Evolutionary conservation across 495 filamentous ascomycete species (phyloP), one percentile per base, ranked within the genome.

Genomic region (Xylaria palmicola): DNA sequence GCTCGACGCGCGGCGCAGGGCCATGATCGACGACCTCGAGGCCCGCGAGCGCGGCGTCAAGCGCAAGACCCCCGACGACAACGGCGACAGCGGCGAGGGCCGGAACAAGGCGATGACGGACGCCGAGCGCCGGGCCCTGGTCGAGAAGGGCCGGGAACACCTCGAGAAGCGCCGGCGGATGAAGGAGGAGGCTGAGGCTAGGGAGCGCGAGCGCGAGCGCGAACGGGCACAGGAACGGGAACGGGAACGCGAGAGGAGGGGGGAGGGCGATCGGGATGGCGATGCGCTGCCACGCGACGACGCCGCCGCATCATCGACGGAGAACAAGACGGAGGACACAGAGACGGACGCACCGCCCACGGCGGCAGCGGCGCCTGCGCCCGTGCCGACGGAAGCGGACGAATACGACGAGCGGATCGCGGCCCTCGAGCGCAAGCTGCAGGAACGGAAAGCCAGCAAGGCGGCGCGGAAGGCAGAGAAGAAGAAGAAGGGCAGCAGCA

Each of bases 101-200:
- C 66, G 20, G 54, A 49, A 22, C 3, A 68, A 58, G 62, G 74
- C 69, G 44, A 71, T 66, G 73, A 73, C 59, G 56, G 74, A 68
- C 3, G 56, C 47, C 1, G 67, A 70, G 57, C 65, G 64, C 40
- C 56, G 67, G 20, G 60, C 61, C 6, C 50, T 79, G 17, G 70
- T 73, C 26, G 77, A 79, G 64, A 76, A 74, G 19, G 71, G 77
- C 26, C 72, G 72, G 32, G 63, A 71, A 19, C 62, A 71, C 7
- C 36, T 72, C 51, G 74, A 75, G 54, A 74, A 76, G 66, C 63
- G 69, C 59, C 65, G 62, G 60, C 52, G 71, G 27, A n/a, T 70
- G 55, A 70, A 65, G 66, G 66, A 70, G 49, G 75, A 77, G 61
- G 78, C 78, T 0, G 75, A 77, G 64, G 72, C 67, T 50, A 68